Percentiles rank a stretch among this genome's conserved stretches.
Conservation (phyloP, 1,284 basidiomycete species). For the Sutorius eximius region DNA sequence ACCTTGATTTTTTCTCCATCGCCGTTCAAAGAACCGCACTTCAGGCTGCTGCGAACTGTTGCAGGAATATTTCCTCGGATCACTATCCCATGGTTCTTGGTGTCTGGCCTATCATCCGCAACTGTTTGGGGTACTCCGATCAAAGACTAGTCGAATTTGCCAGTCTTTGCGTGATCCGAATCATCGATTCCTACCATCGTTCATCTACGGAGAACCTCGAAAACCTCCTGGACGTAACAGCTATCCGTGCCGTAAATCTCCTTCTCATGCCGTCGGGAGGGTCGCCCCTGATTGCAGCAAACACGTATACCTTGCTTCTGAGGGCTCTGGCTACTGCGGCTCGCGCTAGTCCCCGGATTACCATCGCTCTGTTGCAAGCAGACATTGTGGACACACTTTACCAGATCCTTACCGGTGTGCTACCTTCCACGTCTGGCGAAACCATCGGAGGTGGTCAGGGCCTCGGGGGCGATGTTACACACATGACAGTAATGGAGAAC, state of each 20-base stretch:
- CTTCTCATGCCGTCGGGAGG: constrained; percentile 86
- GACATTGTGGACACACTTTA: constrained; percentile 90
- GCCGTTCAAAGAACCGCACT: constrained; percentile 94
- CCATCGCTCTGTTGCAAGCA: constrained; percentile 82
- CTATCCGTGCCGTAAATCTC: constrained; percentile 81
- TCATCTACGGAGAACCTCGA: constrained; percentile 84
- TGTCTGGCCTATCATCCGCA: constrained; percentile 90
- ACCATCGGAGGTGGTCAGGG: constrained; percentile 71
- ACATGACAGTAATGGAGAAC: constrained; percentile 98
- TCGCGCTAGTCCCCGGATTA: constrained; percentile 83
- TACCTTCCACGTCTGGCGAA: constrained; percentile 63
- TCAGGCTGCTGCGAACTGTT: constrained; percentile 95
- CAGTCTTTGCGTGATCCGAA: constrained; percentile 88
- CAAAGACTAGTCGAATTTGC: constrained; percentile 93
- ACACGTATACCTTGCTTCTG: constrained; percentile 87
- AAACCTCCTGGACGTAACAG: constrained; percentile 76
- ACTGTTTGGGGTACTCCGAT: constrained; percentile 87
- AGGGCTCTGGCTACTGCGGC: constrained; percentile 85
- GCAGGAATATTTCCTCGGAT: constrained; percentile 84
- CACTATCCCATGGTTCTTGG: constrained; percentile 85
- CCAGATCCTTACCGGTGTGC: constrained; percentile 89
- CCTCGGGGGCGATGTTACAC: constrained; percentile 80
- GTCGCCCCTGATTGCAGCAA: constrained; percentile 78
- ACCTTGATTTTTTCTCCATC: constrained; percentile 95
- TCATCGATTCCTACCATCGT: constrained; percentile 88